Conservation (phyloP, 78 protist species). For the Planoprotostelium fungivorum region DNA sequence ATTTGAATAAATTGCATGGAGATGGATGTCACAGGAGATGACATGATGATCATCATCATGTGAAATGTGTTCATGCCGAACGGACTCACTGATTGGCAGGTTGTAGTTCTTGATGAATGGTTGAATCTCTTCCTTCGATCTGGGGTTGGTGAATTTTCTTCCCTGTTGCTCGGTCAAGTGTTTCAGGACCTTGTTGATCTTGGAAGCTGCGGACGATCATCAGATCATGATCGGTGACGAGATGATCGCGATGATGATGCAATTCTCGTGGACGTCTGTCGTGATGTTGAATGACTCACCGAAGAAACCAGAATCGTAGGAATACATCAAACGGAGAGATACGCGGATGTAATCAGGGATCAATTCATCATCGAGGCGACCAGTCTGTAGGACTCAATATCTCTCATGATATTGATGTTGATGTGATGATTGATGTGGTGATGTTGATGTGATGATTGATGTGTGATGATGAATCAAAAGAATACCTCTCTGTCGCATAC, state of each 20-base stretch:
- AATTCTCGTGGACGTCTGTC: too few species aligned
- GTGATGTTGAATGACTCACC: constrained; percentile 12
- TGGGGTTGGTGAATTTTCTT: constrained; percentile 8
- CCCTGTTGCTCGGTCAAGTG: constrained; percentile 25
- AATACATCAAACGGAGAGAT: constrained; percentile 39
- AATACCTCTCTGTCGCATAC: not conserved
- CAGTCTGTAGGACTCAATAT: constrained; percentile 15
- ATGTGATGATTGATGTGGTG: not conserved
- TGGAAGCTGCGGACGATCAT: not conserved
- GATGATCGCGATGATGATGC: too few species aligned
- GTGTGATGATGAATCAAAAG: not conserved
- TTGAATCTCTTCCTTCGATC: constrained; percentile 17
- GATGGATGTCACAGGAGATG: too few species aligned
- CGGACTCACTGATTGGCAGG: not conserved
- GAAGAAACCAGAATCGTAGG: constrained; percentile 26
- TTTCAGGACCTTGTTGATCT: constrained; percentile 7
- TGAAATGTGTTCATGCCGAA: too few species aligned
- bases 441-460: not conserved
- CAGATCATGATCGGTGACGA: too few species aligned
- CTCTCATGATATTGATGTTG: constrained; percentile 4
- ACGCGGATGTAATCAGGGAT: constrained; percentile 56
- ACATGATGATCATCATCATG: too few species aligned
- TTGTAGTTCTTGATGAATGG: constrained; percentile 61
- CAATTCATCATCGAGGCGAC: constrained; percentile 49
- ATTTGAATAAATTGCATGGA: too few species aligned